Conservation (phyloP, 441 rosid genomes). For the Gossypium schwendimanii region DNA sequence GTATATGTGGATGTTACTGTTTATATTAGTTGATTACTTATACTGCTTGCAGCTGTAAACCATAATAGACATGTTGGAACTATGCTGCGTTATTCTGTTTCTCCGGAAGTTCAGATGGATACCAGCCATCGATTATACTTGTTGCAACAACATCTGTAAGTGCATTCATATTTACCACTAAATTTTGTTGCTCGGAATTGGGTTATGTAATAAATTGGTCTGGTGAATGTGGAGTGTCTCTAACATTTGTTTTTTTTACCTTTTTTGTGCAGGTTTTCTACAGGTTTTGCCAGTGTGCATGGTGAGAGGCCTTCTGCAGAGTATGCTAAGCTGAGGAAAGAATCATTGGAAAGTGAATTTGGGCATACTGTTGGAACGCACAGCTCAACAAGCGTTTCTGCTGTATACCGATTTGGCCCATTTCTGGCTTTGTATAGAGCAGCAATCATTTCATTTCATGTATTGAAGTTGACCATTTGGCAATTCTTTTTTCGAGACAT, state of each 20-base stretch:
- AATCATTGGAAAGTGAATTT: constrained; percentile 90
- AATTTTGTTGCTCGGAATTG: not conserved
- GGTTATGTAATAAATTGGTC: not conserved
- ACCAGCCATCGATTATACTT: constrained; percentile 22
- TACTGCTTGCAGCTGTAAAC: constrained; percentile 34
- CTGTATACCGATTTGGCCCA: constrained; percentile 66
- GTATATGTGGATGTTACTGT: not conserved
- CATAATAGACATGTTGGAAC: constrained; percentile 16
- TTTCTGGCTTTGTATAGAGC: constrained; percentile 90
- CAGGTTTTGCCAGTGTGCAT: constrained; percentile 65
- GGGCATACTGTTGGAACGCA: constrained; percentile 62
- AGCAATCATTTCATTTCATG: constrained; percentile 72
- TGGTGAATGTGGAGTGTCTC: not conserved
- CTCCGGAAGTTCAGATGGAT: constrained; percentile 11
- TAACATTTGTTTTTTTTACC: not conserved
- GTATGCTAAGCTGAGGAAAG: constrained; percentile 89
- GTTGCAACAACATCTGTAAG: constrained; percentile 41
- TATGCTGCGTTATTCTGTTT: constrained; percentile 17
- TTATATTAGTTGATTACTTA: not conserved
- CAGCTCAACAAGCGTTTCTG: constrained; percentile 58
- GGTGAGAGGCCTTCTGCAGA: constrained; percentile 83
- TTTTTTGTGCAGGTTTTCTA: constrained; percentile 47
- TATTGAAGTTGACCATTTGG: constrained; percentile 72
- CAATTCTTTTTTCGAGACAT: constrained; percentile 64
- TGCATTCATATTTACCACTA: not conserved